Evolutionary conservation across 1,139 yeast species (phyloP), one percentile per base, ranked within the genome.

Genomic region (Taphrina pruni): DNA sequence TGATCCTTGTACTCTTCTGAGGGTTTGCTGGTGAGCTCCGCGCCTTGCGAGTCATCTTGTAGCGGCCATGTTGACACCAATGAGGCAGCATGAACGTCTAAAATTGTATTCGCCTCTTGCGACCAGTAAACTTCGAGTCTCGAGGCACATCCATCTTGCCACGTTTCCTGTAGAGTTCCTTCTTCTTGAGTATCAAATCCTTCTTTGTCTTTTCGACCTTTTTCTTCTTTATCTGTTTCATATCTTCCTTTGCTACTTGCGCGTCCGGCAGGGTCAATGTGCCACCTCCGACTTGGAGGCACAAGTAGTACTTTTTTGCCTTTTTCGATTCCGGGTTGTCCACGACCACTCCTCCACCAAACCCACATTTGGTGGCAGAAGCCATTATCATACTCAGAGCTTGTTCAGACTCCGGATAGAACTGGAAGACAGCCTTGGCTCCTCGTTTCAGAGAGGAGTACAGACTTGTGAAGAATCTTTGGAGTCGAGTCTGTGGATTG

Each of bases 341-440:
- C 61, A 94, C 85, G 20, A 95, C 90, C 73, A 94, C 82, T 72
- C 99, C 99, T 75, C 99, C 98, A 67, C 92, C 95, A 78, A 94
- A 94, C 1, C 99, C 99, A 0, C 98, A 90, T 6, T 90, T 88
- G 78, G 92, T 93, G 5, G 99, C 98, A 21, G 97, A 91, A 46
- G 84, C 83, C 71, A 90, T 81, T 54, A 94, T 91, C 64, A 86
- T 84, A 70, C 90, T 89, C 8, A 88, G 87, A 78, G 94, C 98
- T 54, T 83, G 84, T 73, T 94, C 97, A 77, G 91, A 89, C 78
- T 88, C 87, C 11, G 99, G 99, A 79, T 94, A 94, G 78, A 94
- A 94, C 79, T 94, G 99, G 48, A 97, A 97, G 26, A 90, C 97
- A 73, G 93, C 96, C 78, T 94, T 94, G 4, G 99, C 99, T 52